phyloP scores from a whole-genome alignment of 2,329 filamentous ascomycete genomes.

The Didymella glomerata region DNA sequence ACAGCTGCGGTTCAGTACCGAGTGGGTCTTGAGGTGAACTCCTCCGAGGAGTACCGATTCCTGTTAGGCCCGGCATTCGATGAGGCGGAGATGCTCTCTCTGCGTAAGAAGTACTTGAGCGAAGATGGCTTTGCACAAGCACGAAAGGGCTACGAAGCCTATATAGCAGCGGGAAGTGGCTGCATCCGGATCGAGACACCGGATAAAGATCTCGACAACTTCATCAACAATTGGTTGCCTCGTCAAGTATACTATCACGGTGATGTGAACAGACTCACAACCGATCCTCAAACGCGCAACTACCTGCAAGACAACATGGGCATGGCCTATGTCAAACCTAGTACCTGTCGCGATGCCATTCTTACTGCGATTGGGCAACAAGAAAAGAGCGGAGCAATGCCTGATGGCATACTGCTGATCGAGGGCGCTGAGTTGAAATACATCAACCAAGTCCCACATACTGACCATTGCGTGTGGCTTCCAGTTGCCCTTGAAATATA shows the following conservation, averaged over 20 bases:
- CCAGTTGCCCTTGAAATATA: slow-evolving; percentile 65
- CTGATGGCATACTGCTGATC: slow-evolving; percentile 63
- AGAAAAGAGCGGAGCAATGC: slow-evolving; percentile 64
- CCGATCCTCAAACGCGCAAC: slow-evolving; percentile 67
- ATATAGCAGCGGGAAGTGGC: slow-evolving; percentile 61
- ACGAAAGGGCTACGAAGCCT: slow-evolving; percentile 59
- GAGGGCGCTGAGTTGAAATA: slow-evolving; percentile 67
- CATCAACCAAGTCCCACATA: slow-evolving; percentile 69
- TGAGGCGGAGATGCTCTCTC: slow-evolving; percentile 58
- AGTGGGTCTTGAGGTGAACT: slow-evolving; percentile 51
- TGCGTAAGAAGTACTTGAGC: slow-evolving; percentile 61
- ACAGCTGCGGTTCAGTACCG: slow-evolving; percentile 64
- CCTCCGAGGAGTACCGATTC: slow-evolving; percentile 61
- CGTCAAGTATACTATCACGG: slow-evolving; percentile 68
- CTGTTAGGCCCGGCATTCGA: slow-evolving; percentile 64
- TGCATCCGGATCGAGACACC: slow-evolving; percentile 64
- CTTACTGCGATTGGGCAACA: slow-evolving; percentile 63
- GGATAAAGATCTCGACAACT: slow-evolving; percentile 64
- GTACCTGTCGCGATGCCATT: slow-evolving; percentile 60
- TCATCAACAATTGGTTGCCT: slow-evolving; percentile 67
- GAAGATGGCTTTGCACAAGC: slow-evolving; percentile 59
- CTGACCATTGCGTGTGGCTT: slow-evolving; percentile 68
- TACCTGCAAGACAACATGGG: slow-evolving; percentile 69
- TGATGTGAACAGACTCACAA: slow-evolving; percentile 66
- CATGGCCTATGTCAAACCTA: slow-evolving; percentile 65